These are phyloP conservation scores for Pterocarpus santalinus DNA, from an alignment of 306 rosid species.

Conservation along the genomic window DNA sequence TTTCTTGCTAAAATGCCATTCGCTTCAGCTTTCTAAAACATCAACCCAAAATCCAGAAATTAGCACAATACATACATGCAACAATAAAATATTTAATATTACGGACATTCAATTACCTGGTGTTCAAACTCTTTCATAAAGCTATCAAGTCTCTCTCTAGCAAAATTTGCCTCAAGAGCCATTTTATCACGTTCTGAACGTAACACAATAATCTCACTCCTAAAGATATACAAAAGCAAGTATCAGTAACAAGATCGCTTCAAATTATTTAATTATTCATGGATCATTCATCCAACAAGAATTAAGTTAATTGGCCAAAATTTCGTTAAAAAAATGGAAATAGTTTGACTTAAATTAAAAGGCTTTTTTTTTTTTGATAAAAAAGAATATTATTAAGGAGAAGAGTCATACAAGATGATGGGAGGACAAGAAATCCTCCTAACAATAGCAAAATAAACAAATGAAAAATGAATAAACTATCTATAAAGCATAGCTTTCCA, in stretches of 20 bases:
- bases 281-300: background rate
- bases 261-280: background rate
- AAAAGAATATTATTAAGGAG: too few relatives aligned
- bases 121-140: slow-evolving; percentile 79
- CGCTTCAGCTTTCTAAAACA: slow-evolving; percentile 72
- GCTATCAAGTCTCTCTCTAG: slow-evolving; percentile 78
- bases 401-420: too few relatives aligned
- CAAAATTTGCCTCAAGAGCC: slow-evolving; percentile 75
- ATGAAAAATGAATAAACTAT: too few relatives aligned
- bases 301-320: background rate
- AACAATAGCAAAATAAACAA: too few relatives aligned
- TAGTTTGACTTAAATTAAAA: too few relatives aligned
- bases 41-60: slow-evolving; percentile 38
- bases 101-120: slow-evolving; percentile 62
- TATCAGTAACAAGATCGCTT: background rate
- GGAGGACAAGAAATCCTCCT: too few relatives aligned
- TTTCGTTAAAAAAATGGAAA: background rate
- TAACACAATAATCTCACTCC: slow-evolving; percentile 73
- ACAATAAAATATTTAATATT: slow-evolving; percentile 22
- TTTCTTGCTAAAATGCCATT: slow-evolving; percentile 79
- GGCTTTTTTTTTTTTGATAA: too few relatives aligned
- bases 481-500: too few relatives aligned
- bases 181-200: slow-evolving; percentile 83
- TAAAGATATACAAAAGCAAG: slow-evolving; percentile 41
- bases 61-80: slow-evolving; percentile 18